Percentiles rank a stretch among this genome's conserved stretches.
Conservation (phyloP, 129 eudicot genomes). For the Tanacetum coccineum region DNA sequence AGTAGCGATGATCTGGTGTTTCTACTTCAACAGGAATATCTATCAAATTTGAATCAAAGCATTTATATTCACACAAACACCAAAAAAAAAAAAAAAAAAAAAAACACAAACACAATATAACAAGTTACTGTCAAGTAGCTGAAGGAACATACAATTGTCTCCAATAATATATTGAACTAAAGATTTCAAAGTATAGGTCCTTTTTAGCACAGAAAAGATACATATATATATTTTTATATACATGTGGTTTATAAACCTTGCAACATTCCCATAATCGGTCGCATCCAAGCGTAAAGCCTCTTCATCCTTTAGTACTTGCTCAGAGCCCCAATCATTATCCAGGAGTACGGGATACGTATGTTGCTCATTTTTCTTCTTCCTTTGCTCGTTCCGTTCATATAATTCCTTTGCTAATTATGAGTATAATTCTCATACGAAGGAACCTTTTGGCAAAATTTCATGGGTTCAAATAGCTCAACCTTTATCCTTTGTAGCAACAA, state of each 20-base stretch:
- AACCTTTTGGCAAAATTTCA: slow-evolving; percentile 63
- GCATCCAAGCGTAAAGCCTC: slow-evolving; percentile 89
- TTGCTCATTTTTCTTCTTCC: too few relatives aligned
- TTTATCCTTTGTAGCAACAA: slow-evolving; percentile 64
- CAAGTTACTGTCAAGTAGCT: slow-evolving; percentile 2
- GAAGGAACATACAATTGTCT: background rate
- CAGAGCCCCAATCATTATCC: slow-evolving; percentile 91
- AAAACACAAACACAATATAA: background rate
- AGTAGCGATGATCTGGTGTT: slow-evolving; percentile 73
- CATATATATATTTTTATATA: too few relatives aligned
- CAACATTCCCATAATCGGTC: slow-evolving; percentile 45
- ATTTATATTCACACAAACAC: slow-evolving; percentile 52
- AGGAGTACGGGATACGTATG: too few relatives aligned
- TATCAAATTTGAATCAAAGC: slow-evolving; percentile 62
- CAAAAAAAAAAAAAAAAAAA: too few relatives aligned
- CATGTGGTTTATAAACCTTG: too few relatives aligned
- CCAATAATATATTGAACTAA: slow-evolving; percentile 14
- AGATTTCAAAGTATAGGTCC: slow-evolving; percentile 1
- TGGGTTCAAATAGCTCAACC: slow-evolving; percentile 80
- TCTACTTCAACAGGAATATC: slow-evolving; percentile 81
- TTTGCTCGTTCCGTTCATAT: too few relatives aligned
- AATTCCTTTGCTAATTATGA: slow-evolving; percentile 37
- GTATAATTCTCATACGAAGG: slow-evolving; percentile 79
- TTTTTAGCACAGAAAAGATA: too few relatives aligned
- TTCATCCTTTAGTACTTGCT: slow-evolving; percentile 63